Conservation (phyloP, 2,329 filamentous ascomycete genomes). For the Nemania diffusa region DNA sequence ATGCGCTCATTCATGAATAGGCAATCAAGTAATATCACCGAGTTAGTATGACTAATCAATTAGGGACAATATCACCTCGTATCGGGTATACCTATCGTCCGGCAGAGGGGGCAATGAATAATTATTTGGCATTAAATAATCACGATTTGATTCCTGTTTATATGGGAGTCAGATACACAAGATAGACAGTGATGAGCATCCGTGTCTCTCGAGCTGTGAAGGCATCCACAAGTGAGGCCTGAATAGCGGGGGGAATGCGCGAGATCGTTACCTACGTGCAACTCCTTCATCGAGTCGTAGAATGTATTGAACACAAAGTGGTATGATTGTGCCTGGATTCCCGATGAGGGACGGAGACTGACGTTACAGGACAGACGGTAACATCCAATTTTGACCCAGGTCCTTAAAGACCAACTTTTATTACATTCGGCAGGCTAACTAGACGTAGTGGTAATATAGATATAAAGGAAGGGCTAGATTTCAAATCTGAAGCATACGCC, state of each 20-base stretch:
- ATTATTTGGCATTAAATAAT: background rate
- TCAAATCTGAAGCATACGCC: background rate
- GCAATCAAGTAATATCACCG: background rate
- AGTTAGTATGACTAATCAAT: background rate
- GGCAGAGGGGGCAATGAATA: background rate
- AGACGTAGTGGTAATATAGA: background rate
- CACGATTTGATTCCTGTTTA: background rate
- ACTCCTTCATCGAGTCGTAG: background rate
- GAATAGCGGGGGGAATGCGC: background rate
- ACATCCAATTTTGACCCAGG: background rate
- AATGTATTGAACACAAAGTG: constrained; percentile 5
- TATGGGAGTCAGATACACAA: background rate
- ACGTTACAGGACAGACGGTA: background rate
- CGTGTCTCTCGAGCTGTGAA: background rate
- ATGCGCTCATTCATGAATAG: background rate
- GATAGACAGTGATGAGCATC: background rate
- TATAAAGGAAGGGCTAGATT: constrained; percentile 14
- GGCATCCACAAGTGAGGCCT: background rate
- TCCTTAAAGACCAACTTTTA: background rate
- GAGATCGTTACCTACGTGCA: background rate
- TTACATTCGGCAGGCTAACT: background rate
- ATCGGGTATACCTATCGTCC: background rate
- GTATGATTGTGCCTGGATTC: constrained; percentile 1
- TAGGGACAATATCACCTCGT: background rate
- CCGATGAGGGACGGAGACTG: background rate